These are phyloP conservation scores for Gymnopilus dilepis DNA, from an alignment of 768 basidiomycete genomes.

Conservation along the genomic window DNA sequence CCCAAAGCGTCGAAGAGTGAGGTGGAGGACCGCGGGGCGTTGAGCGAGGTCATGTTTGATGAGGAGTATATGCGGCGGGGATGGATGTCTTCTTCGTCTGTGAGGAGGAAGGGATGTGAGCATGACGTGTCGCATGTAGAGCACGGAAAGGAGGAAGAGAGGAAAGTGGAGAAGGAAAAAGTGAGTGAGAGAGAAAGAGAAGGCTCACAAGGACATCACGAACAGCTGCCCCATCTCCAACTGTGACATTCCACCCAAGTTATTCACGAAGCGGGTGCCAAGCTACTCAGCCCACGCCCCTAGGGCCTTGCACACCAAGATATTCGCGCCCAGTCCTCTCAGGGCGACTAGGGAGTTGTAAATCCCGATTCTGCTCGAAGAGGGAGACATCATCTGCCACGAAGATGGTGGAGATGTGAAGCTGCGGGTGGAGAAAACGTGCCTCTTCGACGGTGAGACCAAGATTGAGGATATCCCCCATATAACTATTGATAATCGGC, in stretches of 20 bases:
- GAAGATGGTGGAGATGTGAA: slow-evolving; percentile 49
- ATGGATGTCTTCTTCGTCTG: slow-evolving; percentile 35
- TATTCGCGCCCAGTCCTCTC: slow-evolving; percentile 51
- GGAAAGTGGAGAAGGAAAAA: too few relatives aligned
- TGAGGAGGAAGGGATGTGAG: slow-evolving; percentile 19
- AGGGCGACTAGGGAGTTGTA: slow-evolving; percentile 47
- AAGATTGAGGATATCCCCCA: slow-evolving; percentile 63
- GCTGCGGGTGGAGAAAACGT: slow-evolving; percentile 32
- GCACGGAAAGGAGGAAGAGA: too few relatives aligned
- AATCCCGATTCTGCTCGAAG: slow-evolving; percentile 23
- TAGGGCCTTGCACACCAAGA: slow-evolving; percentile 61
- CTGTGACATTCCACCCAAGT: slow-evolving; percentile 56
- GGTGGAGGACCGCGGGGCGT: slow-evolving; percentile 63
- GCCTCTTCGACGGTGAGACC: slow-evolving; percentile 62
- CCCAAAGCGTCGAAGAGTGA: slow-evolving; percentile 52
- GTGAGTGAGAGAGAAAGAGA: neutral
- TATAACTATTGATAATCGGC: slow-evolving; percentile 52
- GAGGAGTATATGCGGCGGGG: slow-evolving; percentile 51
- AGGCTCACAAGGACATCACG: slow-evolving; percentile 54
- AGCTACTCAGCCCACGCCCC: slow-evolving; percentile 53
- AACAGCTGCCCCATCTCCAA: slow-evolving; percentile 59
- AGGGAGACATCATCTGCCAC: slow-evolving; percentile 64
- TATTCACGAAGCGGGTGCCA: slow-evolving; percentile 64
- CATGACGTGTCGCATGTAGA: too few relatives aligned
- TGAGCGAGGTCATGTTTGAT: slow-evolving; percentile 63